These are phyloP conservation scores for Cryptococcus floricola DNA, from an alignment of 1,284 basidiomycete genomes.

Conservation along the genomic window DNA sequence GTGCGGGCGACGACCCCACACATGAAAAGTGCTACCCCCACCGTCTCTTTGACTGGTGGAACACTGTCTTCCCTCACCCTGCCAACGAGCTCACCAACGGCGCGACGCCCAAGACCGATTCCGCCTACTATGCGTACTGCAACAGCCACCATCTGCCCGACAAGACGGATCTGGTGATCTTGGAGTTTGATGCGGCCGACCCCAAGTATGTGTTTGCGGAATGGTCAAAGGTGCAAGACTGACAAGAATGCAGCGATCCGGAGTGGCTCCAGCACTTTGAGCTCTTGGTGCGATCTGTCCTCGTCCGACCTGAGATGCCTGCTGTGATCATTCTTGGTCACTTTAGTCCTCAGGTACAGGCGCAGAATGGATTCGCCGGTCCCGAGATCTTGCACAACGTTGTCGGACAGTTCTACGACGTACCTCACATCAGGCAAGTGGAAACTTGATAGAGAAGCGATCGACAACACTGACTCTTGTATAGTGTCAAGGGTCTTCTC, in stretches of 20 bases:
- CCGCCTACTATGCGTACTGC: slow-evolving; percentile 90
- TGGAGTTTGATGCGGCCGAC: slow-evolving; percentile 88
- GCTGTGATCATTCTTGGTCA: slow-evolving; percentile 87
- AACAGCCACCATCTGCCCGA: slow-evolving; percentile 86
- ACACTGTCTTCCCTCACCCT: slow-evolving; percentile 87
- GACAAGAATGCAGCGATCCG: slow-evolving; percentile 55
- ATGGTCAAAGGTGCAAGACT: background rate
- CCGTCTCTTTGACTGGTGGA: slow-evolving; percentile 92
- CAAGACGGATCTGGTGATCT: slow-evolving; percentile 81
- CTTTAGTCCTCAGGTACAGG: slow-evolving; percentile 78
- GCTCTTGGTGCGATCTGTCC: slow-evolving; percentile 80
- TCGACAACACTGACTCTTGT: background rate
- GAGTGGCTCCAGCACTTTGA: slow-evolving; percentile 79
- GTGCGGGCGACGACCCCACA: slow-evolving; percentile 85
- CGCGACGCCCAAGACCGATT: slow-evolving; percentile 80
- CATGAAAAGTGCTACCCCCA: slow-evolving; percentile 82
- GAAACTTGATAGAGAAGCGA: background rate
- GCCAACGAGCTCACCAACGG: slow-evolving; percentile 93
- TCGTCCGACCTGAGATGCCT: slow-evolving; percentile 79
- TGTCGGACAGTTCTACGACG: slow-evolving; percentile 92
- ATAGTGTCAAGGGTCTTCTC: slow-evolving; percentile 70
- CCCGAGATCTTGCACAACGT: slow-evolving; percentile 81
- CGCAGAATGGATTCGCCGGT: slow-evolving; percentile 73
- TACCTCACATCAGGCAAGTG: slow-evolving; percentile 72
- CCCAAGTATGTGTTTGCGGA: slow-evolving; percentile 59